These are phyloP conservation scores for Plasmodium chabaudi DNA, from an alignment of 169 alveolate genomes.

Conservation along the genomic window DNA sequence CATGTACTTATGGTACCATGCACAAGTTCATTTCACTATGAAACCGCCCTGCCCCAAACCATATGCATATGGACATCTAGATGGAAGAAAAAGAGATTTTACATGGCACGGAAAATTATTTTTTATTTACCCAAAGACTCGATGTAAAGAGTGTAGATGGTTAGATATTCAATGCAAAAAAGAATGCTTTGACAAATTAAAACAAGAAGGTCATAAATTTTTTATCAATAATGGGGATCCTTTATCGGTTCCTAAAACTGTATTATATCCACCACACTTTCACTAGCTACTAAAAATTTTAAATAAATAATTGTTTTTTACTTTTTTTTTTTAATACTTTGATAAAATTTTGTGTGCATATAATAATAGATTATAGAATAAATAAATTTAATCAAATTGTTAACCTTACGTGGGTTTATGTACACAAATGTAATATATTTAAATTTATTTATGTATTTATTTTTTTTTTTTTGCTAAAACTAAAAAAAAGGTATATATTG, in stretches of 20 bases:
- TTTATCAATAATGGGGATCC: constrained; percentile 85
- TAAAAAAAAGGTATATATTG: too few relatives aligned
- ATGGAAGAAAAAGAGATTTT: constrained; percentile 86
- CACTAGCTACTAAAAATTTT: constrained; percentile 69
- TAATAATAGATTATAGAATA: neutral
- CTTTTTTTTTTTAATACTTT: constrained; percentile 4
- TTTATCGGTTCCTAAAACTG: constrained; percentile 84
- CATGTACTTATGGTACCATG: constrained; percentile 69
- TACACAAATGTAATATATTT: neutral
- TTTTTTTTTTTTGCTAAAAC: neutral
- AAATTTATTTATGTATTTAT: neutral
- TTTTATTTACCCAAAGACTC: constrained; percentile 86
- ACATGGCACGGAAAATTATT: constrained; percentile 89
- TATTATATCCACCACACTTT: constrained; percentile 85
- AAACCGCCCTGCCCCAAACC: constrained; percentile 82
- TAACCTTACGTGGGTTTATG: neutral
- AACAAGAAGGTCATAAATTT: constrained; percentile 87
- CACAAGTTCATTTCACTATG: constrained; percentile 78
- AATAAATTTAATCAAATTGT: neutral
- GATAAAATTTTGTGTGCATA: neutral
- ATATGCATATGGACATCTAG: constrained; percentile 78
- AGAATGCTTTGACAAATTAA: constrained; percentile 85
- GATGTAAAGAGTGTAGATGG: constrained; percentile 91
- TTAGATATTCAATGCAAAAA: constrained; percentile 88
- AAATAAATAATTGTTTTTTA: neutral